Base-by-base conservation (phyloP, 495 filamentous ascomycete genomes). In the Aspergillus bridgeri region DNA sequence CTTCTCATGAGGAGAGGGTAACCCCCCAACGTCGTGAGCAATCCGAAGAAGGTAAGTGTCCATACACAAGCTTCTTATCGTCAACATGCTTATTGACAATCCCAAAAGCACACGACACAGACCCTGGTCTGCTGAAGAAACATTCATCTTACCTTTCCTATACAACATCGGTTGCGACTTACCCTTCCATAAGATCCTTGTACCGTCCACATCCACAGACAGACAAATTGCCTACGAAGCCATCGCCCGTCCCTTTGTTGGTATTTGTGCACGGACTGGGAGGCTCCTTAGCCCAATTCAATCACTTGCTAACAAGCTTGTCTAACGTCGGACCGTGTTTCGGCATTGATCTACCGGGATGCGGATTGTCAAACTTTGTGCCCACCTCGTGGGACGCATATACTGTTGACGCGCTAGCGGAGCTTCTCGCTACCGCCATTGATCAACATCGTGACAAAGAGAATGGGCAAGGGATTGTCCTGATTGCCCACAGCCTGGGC, bases 231-330 rank as follows among this genome's bases (percentile, higher is more conserved):
- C 91, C 90, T 0, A 80, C 73, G 48, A 80, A 83, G 47, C 88
- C 90, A 0, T 77, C 80, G 5, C 85, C 90, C 1, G 71, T 96
- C n/a, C 91, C 93, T 9, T 74, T 96, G 8, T 72, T 97, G 6
- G 93, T 96, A 23, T 96, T 96, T 69, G 79, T 96, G 53, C 93
- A 97, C 66, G 93, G 93, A 15, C 81, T 98, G 33, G 93, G 93
- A 20, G 93, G 93, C 25, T 96, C 89, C 2, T 73, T 92, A 15
- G 88, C 91, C 6, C 93, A 97, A 68, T 97, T 96, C 69, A 81
- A 88, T 57, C 84, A 90, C 38, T 73, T 97, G 5, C 79, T 98
- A 13, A 88, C 84, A 1, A 92, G 89, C 69, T 77, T 98, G 33
- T 86, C 89, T 15, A 91, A 95, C 59, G 75, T 92, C 20, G 90